Evolutionary conservation across 768 basidiomycete genomes (phyloP), one percentile per base, ranked within the genome.

Genomic region (Sutorius australiensis): DNA sequence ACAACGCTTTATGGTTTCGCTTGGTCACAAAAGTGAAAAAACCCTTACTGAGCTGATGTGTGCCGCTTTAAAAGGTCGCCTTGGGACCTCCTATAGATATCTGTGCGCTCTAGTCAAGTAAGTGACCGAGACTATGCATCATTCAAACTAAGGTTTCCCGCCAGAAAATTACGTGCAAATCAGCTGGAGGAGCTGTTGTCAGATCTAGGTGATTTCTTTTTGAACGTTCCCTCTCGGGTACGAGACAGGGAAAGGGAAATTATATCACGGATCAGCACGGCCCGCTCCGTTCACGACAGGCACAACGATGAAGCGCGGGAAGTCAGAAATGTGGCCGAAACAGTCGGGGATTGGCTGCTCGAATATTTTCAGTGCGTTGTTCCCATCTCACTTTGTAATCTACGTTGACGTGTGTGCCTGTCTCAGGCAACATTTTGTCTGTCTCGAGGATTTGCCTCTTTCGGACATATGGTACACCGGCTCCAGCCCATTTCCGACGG

Each of bases 391-490:
- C 24, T 5, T 2, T 10, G 16, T 3, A 28, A 34, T 21, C 6
- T 54, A 32, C 49, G 6, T 8, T 46, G 31, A 60, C 27, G 30
- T 2, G 2, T 8, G 36, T 48, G 38, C 31, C 40, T 54, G 46
- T 45, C 28, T 10, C 57, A 86, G 84, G 46, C 65, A 66, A 7
- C 67, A 73, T 13, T 56, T 81, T 10, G 55, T 70, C 13, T 73
- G 78, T 3, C 71, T 82, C 0, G 85, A 86, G 50, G 75, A 77
- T 6, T 54, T 67, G 2, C 66, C 70, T 13, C 67, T 91, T 28
- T 89, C 84, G 81, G 82, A 86, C 50, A 67, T 89, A 9, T 91
- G 87, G 87, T 88, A 83, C 52, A 89, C 83, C 0, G 84, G 86
- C 5, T 63, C 69, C 6, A 74, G 80, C 3, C 79, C 83, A 1